Evolutionary conservation across 2,329 filamentous ascomycete species (phyloP).

Genomic region (Pezicula radicicola): DNA sequence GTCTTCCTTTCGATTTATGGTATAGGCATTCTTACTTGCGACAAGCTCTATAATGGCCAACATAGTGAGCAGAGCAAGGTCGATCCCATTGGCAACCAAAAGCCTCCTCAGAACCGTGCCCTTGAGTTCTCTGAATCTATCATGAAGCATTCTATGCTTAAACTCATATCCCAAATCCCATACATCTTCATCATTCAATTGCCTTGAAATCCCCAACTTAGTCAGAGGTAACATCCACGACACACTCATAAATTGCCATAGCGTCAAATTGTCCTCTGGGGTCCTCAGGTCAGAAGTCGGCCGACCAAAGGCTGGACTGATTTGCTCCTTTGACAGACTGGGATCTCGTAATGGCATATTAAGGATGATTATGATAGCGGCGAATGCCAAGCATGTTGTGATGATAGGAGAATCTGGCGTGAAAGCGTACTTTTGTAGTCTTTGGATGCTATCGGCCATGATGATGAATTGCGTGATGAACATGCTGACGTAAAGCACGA

Average conservation of each 20-base stretch:
- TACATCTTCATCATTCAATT: slow-evolving; percentile 75
- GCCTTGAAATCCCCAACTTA: slow-evolving; percentile 55
- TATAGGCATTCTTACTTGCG: slow-evolving; percentile 37
- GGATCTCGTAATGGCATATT: slow-evolving; percentile 70
- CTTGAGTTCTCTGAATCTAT: slow-evolving; percentile 67
- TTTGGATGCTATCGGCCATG: slow-evolving; percentile 28
- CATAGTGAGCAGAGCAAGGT: slow-evolving; percentile 56
- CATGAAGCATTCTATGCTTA: slow-evolving; percentile 73
- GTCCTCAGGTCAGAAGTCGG: slow-evolving; percentile 62
- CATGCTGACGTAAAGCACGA: slow-evolving; percentile 15
- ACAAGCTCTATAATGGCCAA: slow-evolving; percentile 63
- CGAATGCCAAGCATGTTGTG: slow-evolving; percentile 31
- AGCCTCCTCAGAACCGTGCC: slow-evolving; percentile 72
- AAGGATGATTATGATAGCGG: slow-evolving; percentile 51
- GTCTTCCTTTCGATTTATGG: background rate
- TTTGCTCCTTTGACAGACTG: slow-evolving; percentile 47
- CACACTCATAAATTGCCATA: slow-evolving; percentile 83
- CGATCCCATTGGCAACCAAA: slow-evolving; percentile 73
- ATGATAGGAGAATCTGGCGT: too few relatives aligned
- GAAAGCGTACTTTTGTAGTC: too few relatives aligned
- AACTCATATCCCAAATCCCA: slow-evolving; percentile 80
- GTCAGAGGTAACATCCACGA: slow-evolving; percentile 81
- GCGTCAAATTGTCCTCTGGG: slow-evolving; percentile 74
- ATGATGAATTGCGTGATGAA: slow-evolving; percentile 19
- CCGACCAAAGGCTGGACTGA: slow-evolving; percentile 52